Evolutionary conservation across 768 basidiomycete genomes (phyloP).

Genomic region (Candolleomyces aberdarensis): DNA sequence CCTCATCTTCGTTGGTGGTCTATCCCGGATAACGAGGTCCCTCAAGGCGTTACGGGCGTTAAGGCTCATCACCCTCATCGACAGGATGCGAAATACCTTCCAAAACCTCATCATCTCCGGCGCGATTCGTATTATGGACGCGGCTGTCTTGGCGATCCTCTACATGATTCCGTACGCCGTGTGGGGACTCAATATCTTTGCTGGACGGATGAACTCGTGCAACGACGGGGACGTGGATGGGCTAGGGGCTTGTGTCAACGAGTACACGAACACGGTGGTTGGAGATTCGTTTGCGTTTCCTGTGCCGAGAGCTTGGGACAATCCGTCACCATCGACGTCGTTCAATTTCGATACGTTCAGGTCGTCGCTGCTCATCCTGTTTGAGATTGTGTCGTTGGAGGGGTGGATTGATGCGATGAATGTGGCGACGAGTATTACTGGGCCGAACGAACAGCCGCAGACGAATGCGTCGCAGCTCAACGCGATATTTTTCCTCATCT

Average conservation of each 20-base stretch:
- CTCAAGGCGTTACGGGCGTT: slow-evolving; percentile 88
- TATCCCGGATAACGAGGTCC: slow-evolving; percentile 79
- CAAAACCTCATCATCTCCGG: slow-evolving; percentile 86
- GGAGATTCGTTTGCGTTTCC: slow-evolving; percentile 63
- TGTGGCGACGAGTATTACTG: slow-evolving; percentile 75
- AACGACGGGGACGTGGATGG: slow-evolving; percentile 64
- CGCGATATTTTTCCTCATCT: slow-evolving; percentile 87
- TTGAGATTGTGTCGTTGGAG: slow-evolving; percentile 94
- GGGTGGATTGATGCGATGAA: slow-evolving; percentile 96
- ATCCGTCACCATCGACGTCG: slow-evolving; percentile 75
- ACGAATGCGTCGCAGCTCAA: slow-evolving; percentile 75
- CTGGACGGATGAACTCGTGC: slow-evolving; percentile 79
- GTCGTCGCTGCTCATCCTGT: slow-evolving; percentile 82
- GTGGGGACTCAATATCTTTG: slow-evolving; percentile 93
- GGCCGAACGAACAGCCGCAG: slow-evolving; percentile 63
- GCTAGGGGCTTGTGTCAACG: slow-evolving; percentile 65
- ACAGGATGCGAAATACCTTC: slow-evolving; percentile 84
- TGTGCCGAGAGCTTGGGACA: slow-evolving; percentile 85
- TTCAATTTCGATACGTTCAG: slow-evolving; percentile 91
- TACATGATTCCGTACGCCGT: slow-evolving; percentile 92
- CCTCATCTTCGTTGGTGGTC: slow-evolving; percentile 71
- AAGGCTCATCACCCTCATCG: slow-evolving; percentile 85
- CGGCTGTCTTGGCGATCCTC: slow-evolving; percentile 83
- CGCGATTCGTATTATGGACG: slow-evolving; percentile 80
- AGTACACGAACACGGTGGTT: slow-evolving; percentile 65